Conservation (phyloP, 495 filamentous ascomycete genomes). For the Letharia lupina region DNA sequence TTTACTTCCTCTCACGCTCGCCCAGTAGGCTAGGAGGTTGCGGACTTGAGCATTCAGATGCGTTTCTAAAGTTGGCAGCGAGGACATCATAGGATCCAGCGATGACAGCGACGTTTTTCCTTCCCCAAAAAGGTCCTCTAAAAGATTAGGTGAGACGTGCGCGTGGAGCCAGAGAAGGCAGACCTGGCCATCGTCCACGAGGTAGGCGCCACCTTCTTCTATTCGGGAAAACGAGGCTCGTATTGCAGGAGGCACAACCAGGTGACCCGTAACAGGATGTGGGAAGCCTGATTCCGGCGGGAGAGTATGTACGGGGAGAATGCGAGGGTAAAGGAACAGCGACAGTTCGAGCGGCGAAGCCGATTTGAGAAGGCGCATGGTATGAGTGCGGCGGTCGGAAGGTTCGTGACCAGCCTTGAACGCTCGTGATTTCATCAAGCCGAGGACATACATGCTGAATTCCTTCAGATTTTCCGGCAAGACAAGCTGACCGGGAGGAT, state of each 20-base stretch:
- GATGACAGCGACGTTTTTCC: slow-evolving; percentile 59
- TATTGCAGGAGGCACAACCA: slow-evolving; percentile 56
- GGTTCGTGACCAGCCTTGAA: slow-evolving; percentile 88
- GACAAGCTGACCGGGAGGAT: slow-evolving; percentile 88
- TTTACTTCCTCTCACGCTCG: slow-evolving; percentile 73
- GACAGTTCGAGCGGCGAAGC: slow-evolving; percentile 81
- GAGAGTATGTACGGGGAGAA: slow-evolving; percentile 86
- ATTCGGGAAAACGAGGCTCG: slow-evolving; percentile 86
- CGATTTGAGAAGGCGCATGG: slow-evolving; percentile 79
- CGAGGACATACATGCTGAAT: slow-evolving; percentile 95
- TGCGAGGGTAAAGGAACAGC: slow-evolving; percentile 90
- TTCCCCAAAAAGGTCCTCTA: slow-evolving; percentile 84
- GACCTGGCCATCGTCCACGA: slow-evolving; percentile 93
- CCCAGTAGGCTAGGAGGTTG: slow-evolving; percentile 83
- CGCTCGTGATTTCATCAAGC: slow-evolving; percentile 80
- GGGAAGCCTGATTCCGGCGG: slow-evolving; percentile 70
- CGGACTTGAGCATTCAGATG: slow-evolving; percentile 92
- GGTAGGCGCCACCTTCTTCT: slow-evolving; percentile 91
- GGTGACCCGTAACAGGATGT: slow-evolving; percentile 69
- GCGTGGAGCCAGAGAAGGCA: slow-evolving; percentile 84
- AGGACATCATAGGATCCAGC: slow-evolving; percentile 69
- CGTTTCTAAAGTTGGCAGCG: slow-evolving; percentile 70
- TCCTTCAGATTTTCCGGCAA: slow-evolving; percentile 95
- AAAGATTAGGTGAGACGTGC: slow-evolving; percentile 66
- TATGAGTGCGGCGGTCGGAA: slow-evolving; percentile 84